These are phyloP conservation scores for Aureobasidium namibiae DNA, from an alignment of 2,329 filamentous ascomycete genomes.

Conservation along the genomic window DNA sequence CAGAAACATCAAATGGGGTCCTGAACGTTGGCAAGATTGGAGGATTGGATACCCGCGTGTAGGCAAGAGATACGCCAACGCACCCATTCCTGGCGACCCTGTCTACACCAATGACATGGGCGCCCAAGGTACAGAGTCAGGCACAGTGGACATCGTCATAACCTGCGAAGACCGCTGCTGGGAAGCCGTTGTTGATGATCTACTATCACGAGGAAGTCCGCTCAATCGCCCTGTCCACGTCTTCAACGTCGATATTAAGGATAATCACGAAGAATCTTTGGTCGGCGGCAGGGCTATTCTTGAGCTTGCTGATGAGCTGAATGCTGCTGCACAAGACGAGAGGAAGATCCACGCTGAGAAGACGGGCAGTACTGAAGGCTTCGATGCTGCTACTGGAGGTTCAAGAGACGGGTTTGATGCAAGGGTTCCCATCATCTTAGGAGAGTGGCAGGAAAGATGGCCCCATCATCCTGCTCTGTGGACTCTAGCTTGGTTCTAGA, in stretches of 20 bases:
- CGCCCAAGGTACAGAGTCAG: constrained; percentile 71
- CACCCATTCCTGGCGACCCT: constrained; percentile 16
- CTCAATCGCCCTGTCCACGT: constrained; percentile 93
- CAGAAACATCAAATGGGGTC: constrained; percentile 84
- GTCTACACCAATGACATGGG: constrained; percentile 63
- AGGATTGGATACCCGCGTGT: constrained; percentile 74
- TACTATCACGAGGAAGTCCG: constrained; percentile 74
- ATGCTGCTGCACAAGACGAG: constrained; percentile 71
- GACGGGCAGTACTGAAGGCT: constrained; percentile 65
- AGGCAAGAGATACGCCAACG: constrained; percentile 43
- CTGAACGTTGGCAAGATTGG: constrained; percentile 98
- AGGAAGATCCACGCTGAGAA: constrained; percentile 41
- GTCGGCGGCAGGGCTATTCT: constrained; percentile 86
- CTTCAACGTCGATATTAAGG: constrained; percentile 96
- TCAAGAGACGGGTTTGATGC: constrained; percentile 79
- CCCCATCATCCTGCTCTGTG: constrained; percentile 83
- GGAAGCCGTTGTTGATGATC: constrained; percentile 93
- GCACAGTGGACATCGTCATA: constrained; percentile 87
- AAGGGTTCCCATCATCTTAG: constrained; percentile 82
- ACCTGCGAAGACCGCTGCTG: constrained; percentile 97
- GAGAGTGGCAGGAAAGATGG: constrained; percentile 90
- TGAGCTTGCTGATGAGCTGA: constrained; percentile 79
- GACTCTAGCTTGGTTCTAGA: constrained; percentile 87
- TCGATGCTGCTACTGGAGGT: constrained; percentile 28
- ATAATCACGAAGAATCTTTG: constrained; percentile 94